Evolutionary conservation across 352 stramenopile species (phyloP).

Genomic region (Globisporangium barbulae): DNA sequence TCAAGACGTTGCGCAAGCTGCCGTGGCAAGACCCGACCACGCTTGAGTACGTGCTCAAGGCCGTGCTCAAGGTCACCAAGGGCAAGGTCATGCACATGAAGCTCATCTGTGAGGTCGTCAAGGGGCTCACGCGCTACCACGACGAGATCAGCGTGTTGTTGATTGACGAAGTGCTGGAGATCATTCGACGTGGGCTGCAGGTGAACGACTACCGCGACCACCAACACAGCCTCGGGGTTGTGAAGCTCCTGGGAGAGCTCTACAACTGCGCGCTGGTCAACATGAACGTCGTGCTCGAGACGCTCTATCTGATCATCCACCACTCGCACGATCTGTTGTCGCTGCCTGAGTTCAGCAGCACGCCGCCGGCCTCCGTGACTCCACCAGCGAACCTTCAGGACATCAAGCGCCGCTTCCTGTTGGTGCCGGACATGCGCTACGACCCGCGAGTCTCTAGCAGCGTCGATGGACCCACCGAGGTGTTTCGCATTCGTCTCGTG

Average conservation of each 20-base stretch:
- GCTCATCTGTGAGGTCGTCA: slow-evolving; percentile 85
- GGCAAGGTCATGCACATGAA: slow-evolving; percentile 88
- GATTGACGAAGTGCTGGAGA: slow-evolving; percentile 93
- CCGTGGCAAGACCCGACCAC: slow-evolving; percentile 83
- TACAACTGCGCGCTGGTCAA: slow-evolving; percentile 91
- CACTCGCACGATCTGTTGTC: slow-evolving; percentile 92
- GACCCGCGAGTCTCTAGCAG: slow-evolving; percentile 86
- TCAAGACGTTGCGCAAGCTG: slow-evolving; percentile 93
- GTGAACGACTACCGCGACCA: slow-evolving; percentile 90
- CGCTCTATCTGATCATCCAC: slow-evolving; percentile 94
- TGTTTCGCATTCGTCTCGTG: slow-evolving; percentile 93
- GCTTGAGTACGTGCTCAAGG: slow-evolving; percentile 81
- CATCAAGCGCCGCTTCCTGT: slow-evolving; percentile 54
- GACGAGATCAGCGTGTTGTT: slow-evolving; percentile 89
- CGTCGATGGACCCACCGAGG: slow-evolving; percentile 89
- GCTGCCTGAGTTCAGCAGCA: slow-evolving; percentile 51
- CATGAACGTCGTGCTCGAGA: slow-evolving; percentile 91
- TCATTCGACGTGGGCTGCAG: slow-evolving; percentile 89
- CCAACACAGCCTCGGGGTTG: slow-evolving; percentile 91
- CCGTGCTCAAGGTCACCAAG: slow-evolving; percentile 92
- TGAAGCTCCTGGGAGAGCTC: slow-evolving; percentile 93
- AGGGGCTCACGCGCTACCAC: slow-evolving; percentile 81
- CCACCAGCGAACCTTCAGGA: slow-evolving; percentile 38
- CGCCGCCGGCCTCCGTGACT: slow-evolving; percentile 12
- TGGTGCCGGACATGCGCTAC: slow-evolving; percentile 78